A percentile compares a stretch with the other conserved stretches of the same genome.
Evolutionary conservation across 768 basidiomycete species (phyloP).

Genomic region (Rhodotorula diobovata): DNA sequence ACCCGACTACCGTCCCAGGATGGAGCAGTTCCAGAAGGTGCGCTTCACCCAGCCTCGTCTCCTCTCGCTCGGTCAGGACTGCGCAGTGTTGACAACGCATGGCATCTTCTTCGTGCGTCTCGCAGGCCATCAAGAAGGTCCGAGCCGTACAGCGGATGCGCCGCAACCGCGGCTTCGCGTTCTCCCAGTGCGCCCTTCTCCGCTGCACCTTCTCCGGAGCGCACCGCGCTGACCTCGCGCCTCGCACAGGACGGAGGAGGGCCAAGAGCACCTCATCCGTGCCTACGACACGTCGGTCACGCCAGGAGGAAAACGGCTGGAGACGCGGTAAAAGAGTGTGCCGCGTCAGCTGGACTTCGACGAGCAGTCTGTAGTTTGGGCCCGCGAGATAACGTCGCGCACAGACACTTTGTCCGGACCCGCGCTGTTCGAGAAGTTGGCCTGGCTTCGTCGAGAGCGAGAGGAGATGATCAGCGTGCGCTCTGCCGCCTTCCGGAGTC

Average conservation of each 20-base stretch:
- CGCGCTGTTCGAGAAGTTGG: too few relatives aligned
- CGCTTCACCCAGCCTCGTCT: background rate
- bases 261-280: conserved; percentile 48
- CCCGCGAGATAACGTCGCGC: too few relatives aligned
- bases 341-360: too few relatives aligned
- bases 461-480: too few relatives aligned
- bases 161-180: conserved; percentile 92
- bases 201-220: too few relatives aligned
- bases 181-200: conserved; percentile 48
- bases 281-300: conserved; percentile 48
- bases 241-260: conserved; percentile 40
- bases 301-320: background rate
- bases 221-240: background rate
- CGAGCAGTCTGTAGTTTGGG: too few relatives aligned
- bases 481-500: too few relatives aligned
- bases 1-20: conserved; percentile 81
- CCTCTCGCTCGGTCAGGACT: background rate
- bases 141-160: conserved; percentile 98
- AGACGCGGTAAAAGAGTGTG: background rate
- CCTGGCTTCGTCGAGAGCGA: too few relatives aligned
- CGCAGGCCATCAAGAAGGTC: conserved; percentile 94
- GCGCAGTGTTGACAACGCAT: background rate
- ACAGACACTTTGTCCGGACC: too few relatives aligned
- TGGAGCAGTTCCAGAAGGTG: conserved; percentile 70
- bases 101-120: background rate